These are phyloP conservation scores for Lentinus tigrinus DNA, from an alignment of 768 basidiomycete genomes.

Conservation along the genomic window DNA sequence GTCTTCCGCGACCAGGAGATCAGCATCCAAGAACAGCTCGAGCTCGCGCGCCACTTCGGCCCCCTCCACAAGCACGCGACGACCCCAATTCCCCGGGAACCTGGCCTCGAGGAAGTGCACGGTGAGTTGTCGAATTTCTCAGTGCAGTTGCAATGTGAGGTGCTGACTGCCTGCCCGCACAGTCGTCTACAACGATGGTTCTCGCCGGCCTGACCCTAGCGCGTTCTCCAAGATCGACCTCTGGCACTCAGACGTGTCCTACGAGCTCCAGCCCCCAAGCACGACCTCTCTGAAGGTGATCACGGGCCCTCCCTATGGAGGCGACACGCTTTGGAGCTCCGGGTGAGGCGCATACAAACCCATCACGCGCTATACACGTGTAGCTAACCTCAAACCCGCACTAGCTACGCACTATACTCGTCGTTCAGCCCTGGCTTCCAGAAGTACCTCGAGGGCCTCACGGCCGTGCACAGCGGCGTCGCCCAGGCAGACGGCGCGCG, in stretches of 20 bases:
- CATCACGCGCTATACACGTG: not conserved
- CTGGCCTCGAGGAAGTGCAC: constrained; percentile 76
- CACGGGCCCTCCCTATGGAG: constrained; percentile 67
- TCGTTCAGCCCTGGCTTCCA: constrained; percentile 75
- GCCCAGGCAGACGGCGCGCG: constrained; percentile 76
- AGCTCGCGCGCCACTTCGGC: constrained; percentile 70
- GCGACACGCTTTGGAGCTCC: constrained; percentile 81
- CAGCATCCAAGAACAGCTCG: constrained; percentile 64
- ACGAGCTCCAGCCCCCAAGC: constrained; percentile 81
- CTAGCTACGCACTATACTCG: constrained; percentile 80
- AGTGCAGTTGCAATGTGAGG: not conserved
- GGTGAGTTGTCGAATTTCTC: constrained; percentile 36
- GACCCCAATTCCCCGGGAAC: constrained; percentile 68
- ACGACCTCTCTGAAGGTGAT: constrained; percentile 76
- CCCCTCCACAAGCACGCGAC: constrained; percentile 83
- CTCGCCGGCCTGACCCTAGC: constrained; percentile 57
- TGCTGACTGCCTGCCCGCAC: constrained; percentile 1
- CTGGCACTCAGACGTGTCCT: constrained; percentile 83
- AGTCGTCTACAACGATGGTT: constrained; percentile 74
- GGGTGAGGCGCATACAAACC: constrained; percentile 43
- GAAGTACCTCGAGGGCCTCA: constrained; percentile 70
- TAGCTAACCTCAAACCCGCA: constrained; percentile 5
- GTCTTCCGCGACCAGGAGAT: constrained; percentile 79
- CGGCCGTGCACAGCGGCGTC: constrained; percentile 73
- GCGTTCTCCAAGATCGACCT: constrained; percentile 75